phyloP scores from a whole-genome alignment of 1,284 basidiomycete genomes.

The Moniliella sp. region DNA sequence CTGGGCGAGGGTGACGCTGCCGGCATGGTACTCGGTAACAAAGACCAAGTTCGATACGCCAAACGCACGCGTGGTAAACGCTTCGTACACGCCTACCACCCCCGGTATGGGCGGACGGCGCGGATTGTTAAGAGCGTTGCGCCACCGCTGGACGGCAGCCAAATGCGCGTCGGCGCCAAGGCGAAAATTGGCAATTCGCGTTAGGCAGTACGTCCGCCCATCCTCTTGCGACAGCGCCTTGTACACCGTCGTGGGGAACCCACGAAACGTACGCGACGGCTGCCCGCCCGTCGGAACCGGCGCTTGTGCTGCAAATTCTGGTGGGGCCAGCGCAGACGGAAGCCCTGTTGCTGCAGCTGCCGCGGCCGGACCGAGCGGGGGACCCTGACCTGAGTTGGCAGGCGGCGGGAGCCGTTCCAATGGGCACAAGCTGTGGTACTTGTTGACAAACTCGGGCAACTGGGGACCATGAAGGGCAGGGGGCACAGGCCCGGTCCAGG shows the following conservation, averaged over 20 bases:
- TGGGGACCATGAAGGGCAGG: slow-evolving; percentile 35
- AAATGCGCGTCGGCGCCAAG: slow-evolving; percentile 52
- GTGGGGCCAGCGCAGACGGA: not conserved
- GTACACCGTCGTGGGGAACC: slow-evolving; percentile 52
- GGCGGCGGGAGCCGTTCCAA: too few species aligned
- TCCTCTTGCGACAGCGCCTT: slow-evolving; percentile 58
- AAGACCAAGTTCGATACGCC: slow-evolving; percentile 79
- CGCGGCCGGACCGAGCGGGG: slow-evolving; percentile 1
- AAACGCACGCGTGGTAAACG: slow-evolving; percentile 84
- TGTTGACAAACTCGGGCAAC: slow-evolving; percentile 67
- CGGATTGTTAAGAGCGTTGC: slow-evolving; percentile 57
- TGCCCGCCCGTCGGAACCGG: slow-evolving; percentile 13
- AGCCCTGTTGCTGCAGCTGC: not conserved
- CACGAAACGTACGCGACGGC: slow-evolving; percentile 38
- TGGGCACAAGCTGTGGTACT: slow-evolving; percentile 67
- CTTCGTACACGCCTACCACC: slow-evolving; percentile 66
- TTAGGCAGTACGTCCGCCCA: slow-evolving; percentile 54
- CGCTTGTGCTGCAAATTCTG: not conserved
- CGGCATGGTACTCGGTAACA: slow-evolving; percentile 73
- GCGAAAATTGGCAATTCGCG: slow-evolving; percentile 72
- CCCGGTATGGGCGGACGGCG: too few species aligned
- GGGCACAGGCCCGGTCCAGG: slow-evolving; percentile 37
- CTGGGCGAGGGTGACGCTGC: slow-evolving; percentile 61
- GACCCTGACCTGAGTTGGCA: too few species aligned
- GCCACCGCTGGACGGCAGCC: slow-evolving; percentile 64